Percentiles rank a stretch among this genome's conserved stretches.
Conservation (phyloP, 176 grass and related monocot genomes). For the Musa troglodytarum region DNA sequence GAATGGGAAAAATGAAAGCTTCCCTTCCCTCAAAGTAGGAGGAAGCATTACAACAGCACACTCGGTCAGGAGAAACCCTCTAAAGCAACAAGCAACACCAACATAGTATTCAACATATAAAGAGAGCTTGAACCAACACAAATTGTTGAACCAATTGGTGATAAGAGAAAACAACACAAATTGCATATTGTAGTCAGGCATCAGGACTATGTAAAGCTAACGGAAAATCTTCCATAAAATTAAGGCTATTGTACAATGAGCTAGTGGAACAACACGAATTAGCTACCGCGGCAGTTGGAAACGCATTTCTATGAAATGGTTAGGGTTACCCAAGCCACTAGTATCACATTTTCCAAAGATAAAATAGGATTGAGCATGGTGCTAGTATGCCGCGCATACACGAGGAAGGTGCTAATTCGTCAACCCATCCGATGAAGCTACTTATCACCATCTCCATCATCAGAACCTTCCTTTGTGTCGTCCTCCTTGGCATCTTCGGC, state of each 20-base stretch:
- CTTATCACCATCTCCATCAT: constrained; percentile 14
- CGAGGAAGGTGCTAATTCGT: too few species aligned
- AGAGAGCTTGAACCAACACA: too few species aligned
- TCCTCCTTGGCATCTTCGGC: constrained; percentile 20
- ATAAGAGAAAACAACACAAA: neutral
- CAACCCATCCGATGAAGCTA: neutral
- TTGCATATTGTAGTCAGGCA: constrained; percentile 39
- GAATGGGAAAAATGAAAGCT: too few species aligned
- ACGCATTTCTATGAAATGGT: neutral
- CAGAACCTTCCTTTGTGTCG: constrained; percentile 24
- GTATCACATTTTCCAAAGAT: too few species aligned
- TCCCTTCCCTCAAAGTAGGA: too few species aligned
- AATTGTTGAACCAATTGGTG: too few species aligned
- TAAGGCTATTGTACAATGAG: constrained; percentile 50
- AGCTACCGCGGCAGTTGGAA: neutral
- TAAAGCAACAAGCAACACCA: too few species aligned
- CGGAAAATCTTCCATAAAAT: constrained; percentile 11
- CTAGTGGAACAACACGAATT: neutral
- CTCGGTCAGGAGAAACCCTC: too few species aligned
- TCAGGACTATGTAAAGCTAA: constrained; percentile 31
- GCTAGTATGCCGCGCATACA: too few species aligned
- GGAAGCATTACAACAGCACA: too few species aligned
- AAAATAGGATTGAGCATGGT: too few species aligned
- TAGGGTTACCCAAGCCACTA: neutral
- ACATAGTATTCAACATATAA: too few species aligned